Percentiles rank a stretch among this genome's conserved stretches.
Conservation (phyloP, 2,329 filamentous ascomycete species). For the Alternaria metachromatica region DNA sequence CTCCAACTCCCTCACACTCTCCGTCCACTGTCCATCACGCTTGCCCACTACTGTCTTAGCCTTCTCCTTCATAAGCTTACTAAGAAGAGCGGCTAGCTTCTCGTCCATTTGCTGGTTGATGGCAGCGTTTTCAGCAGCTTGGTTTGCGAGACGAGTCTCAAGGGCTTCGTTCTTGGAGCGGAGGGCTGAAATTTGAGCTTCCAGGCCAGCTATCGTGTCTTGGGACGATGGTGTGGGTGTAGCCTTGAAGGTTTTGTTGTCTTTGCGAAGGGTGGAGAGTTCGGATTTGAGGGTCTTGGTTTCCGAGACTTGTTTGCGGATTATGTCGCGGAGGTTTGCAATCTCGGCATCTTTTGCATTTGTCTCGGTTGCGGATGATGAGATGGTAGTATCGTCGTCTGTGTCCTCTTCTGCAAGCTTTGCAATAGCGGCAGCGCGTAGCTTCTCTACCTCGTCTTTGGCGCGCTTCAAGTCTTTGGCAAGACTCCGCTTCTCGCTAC, state of each 20-base stretch:
- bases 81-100: slow-evolving; percentile 36
- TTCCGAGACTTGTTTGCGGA: slow-evolving; percentile 33
- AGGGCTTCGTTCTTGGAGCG: slow-evolving; percentile 28
- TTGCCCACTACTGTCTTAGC: slow-evolving; percentile 38
- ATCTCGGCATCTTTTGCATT: slow-evolving; percentile 37
- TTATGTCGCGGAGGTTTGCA: slow-evolving; percentile 31
- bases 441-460: slow-evolving; percentile 28
- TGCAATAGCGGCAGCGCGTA: slow-evolving; percentile 21
- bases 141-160: slow-evolving; percentile 23
- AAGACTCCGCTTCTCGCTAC: slow-evolving; percentile 39
- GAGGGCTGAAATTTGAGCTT: slow-evolving; percentile 12
- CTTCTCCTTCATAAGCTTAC: slow-evolving; percentile 41
- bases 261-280: slow-evolving; percentile 14
- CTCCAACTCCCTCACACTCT: slow-evolving; percentile 28
- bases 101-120: slow-evolving; percentile 44
- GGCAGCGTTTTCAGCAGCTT: slow-evolving; percentile 35
- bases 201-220: slow-evolving; percentile 18
- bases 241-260: slow-evolving; percentile 26
- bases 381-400: slow-evolving; percentile 17
- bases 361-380: slow-evolving; percentile 10
- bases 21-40: slow-evolving; percentile 45
- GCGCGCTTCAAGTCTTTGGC: slow-evolving; percentile 34
- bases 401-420: slow-evolving; percentile 18
- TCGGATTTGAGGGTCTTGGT: slow-evolving; percentile 34
- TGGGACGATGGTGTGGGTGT: slow-evolving; percentile 18